Conservation (phyloP, 352 stramenopile genomes). For the Globisporangium nagaii region DNA sequence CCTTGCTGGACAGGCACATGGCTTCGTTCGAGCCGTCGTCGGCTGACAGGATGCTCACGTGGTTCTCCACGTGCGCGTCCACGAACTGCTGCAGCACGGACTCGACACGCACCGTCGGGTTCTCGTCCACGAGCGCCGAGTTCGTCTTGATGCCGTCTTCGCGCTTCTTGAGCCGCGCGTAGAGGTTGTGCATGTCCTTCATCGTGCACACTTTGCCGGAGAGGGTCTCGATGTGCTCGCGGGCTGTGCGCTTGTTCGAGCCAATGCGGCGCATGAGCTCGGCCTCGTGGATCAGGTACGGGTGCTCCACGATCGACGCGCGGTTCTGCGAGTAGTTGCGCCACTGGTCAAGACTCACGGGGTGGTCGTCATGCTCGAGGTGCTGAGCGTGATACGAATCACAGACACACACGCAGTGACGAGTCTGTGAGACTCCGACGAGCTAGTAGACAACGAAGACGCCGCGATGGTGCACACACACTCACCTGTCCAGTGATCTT, state of each 20-base stretch:
- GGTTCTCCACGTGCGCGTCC: slow-evolving; percentile 65
- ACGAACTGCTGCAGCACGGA: slow-evolving; percentile 61
- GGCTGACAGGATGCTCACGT: slow-evolving; percentile 64
- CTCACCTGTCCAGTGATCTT: slow-evolving; percentile 39
- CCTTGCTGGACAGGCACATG: slow-evolving; percentile 65
- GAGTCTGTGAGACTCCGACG: no score
- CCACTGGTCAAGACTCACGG: slow-evolving; percentile 60
- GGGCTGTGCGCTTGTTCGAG: slow-evolving; percentile 59
- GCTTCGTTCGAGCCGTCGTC: slow-evolving; percentile 71
- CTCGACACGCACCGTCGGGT: slow-evolving; percentile 32
- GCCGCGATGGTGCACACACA: neutral
- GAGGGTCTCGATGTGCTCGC: slow-evolving; percentile 58
- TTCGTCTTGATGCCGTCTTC: slow-evolving; percentile 50
- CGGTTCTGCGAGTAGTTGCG: slow-evolving; percentile 79
- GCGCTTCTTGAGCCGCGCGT: slow-evolving; percentile 51
- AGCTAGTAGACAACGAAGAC: neutral
- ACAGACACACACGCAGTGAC: neutral
- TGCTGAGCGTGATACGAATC: no score
- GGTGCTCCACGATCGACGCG: slow-evolving; percentile 59
- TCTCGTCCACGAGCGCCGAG: slow-evolving; percentile 17
- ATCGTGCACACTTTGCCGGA: slow-evolving; percentile 69
- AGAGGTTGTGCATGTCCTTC: slow-evolving; percentile 81
- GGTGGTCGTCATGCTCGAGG: slow-evolving; percentile 60
- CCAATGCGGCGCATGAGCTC: slow-evolving; percentile 64
- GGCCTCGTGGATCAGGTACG: slow-evolving; percentile 65